Evolutionary conservation across 257 asterid species (phyloP), one percentile per base, ranked within the genome.

Genomic region (Solanum virginianum): DNA sequence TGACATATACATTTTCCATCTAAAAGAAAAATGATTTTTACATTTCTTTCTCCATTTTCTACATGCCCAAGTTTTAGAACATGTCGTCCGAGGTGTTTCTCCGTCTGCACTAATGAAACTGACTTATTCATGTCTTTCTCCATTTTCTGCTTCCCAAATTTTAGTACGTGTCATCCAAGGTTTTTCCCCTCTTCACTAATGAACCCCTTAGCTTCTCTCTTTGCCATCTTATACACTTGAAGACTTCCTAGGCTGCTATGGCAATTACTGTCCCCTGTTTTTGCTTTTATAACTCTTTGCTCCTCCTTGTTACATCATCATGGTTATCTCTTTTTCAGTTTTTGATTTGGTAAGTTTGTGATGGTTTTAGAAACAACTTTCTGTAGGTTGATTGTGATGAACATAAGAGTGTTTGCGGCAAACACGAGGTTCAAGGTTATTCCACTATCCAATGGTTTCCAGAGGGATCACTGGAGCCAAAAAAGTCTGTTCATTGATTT

Each of bases 391-490:
- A 96, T 72, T 96, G 99, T 82, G 98, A 96, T 83, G 98, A 93
- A 86, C 99, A 94, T 51, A 96, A 96, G 94, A 89, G 89, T 62
- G 47, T 94, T 83, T 96, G 99, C 91, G 88, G 90, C 87, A 94
- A 96, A 89, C 90, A 93, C 84, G 98, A 91, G 32, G 98, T 96
- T 80, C 89, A 94, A 87, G 98, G 99, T 49, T 96, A 93, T 86
- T 98, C 99, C 86, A 94, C 99, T 86, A 91, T 94, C 88, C 92
- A 96, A 83, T 96, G 99, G 99, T 96, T 96, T 88, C 97, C 98
- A 36, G 92, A 93, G 89, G 98, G 98, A 54, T 96, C 99, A 82
- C 80, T 92, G 91, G 98, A 94, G 92, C 97, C 97, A 47, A 92
- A 94, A 83, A 92, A 93, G 98, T 94, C 85, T 90, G 97, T 90